These are phyloP conservation scores for Wickerhamiella australiensis DNA, from an alignment of 805 yeast genomes.

Conservation along the genomic window DNA sequence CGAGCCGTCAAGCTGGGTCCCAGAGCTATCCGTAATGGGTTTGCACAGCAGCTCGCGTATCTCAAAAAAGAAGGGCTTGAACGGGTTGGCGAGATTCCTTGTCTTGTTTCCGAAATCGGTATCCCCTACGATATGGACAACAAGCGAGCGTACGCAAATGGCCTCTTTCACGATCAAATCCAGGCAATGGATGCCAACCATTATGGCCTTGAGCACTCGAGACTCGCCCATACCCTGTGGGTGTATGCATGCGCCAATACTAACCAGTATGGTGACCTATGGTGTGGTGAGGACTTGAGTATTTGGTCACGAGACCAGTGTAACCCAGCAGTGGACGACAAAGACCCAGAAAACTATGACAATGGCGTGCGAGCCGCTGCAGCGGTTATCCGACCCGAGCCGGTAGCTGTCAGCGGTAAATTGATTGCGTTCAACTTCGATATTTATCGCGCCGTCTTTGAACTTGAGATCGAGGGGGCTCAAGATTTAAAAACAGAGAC, in stretches of 20 bases:
- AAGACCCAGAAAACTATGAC: conserved; percentile 5
- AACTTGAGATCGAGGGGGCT: conserved; percentile 33
- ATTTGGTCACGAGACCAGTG: conserved; percentile 47
- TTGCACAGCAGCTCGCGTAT: conserved; percentile 54
- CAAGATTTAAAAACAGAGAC: conserved; percentile 28
- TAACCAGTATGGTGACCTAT: conserved; percentile 78
- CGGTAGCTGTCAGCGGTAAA: conserved; percentile 50
- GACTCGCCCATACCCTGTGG: conserved; percentile 73
- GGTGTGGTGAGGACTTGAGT: conserved; percentile 92
- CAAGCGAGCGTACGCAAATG: conserved; percentile 53
- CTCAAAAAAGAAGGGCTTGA: conserved; percentile 52
- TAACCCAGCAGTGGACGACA: conserved; percentile 4
- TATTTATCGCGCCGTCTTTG: conserved; percentile 36
- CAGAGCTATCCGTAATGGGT: conserved; percentile 53
- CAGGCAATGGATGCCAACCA: conserved; percentile 74
- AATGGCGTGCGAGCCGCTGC: conserved; percentile 64
- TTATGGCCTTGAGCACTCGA: conserved; percentile 63
- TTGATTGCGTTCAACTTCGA: conserved; percentile 49
- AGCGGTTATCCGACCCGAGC: conserved; percentile 70
- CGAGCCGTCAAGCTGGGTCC: conserved; percentile 65
- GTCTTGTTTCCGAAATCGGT: conserved; percentile 86
- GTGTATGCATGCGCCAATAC: conserved; percentile 61
- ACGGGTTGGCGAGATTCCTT: conserved; percentile 58
- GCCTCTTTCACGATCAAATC: conserved; percentile 62
- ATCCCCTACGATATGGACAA: conserved; percentile 94